phyloP scores from a whole-genome alignment of 441 rosid genomes.

The Cnidoscolus chayamansa region DNA sequence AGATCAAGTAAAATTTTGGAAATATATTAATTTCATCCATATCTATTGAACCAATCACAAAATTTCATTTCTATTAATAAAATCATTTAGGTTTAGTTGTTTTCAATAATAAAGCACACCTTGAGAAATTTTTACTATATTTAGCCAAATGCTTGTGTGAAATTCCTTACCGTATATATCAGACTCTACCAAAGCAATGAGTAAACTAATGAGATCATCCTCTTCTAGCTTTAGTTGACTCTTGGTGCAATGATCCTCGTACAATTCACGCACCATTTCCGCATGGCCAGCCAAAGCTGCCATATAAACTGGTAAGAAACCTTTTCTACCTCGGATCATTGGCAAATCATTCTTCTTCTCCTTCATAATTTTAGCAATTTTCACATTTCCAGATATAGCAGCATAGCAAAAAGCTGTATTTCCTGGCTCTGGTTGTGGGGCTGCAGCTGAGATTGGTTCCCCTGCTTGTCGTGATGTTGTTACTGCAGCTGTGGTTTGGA shows the following conservation, averaged over 20 bases:
- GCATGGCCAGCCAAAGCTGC: conserved; percentile 20
- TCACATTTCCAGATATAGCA: conserved; percentile 20
- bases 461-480: too few relatives aligned
- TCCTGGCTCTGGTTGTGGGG: background rate
- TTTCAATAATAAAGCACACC: too few relatives aligned
- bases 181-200: background rate
- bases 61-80: too few relatives aligned
- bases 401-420: conserved; percentile 27
- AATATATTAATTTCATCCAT: too few relatives aligned
- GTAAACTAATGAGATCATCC: conserved; percentile 1
- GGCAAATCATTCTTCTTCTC: conserved; percentile 4
- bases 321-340: conserved; percentile 17
- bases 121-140: too few relatives aligned
- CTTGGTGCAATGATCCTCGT: background rate
- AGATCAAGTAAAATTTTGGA: too few relatives aligned
- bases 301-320: conserved; percentile 15
- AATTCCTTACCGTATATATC: conserved; percentile 8
- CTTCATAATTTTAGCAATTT: conserved; percentile 27
- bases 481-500: too few relatives aligned
- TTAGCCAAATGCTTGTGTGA: too few relatives aligned
- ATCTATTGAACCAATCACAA: too few relatives aligned
- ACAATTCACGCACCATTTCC: conserved; percentile 14
- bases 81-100: too few relatives aligned
- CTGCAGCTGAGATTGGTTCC: too few relatives aligned
- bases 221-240: background rate